phyloP scores from a whole-genome alignment of 768 basidiomycete genomes.

The Dictyophora rubrovolvata region DNA sequence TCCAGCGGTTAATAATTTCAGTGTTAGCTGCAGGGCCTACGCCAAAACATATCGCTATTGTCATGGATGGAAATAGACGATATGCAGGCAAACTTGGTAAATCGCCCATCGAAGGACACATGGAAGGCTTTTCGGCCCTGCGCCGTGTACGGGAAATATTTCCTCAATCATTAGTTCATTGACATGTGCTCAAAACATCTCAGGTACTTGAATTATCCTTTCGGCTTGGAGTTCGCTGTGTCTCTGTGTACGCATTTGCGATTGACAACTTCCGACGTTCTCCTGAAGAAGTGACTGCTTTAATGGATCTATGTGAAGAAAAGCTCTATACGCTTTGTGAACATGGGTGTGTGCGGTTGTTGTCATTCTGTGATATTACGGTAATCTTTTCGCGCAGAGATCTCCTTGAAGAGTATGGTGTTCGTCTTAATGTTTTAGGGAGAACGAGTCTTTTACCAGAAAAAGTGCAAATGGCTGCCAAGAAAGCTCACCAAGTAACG shows the following conservation, averaged over 20 bases:
- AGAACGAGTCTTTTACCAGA: slow-evolving; percentile 63
- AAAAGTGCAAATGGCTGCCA: slow-evolving; percentile 58
- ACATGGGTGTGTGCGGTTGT: slow-evolving; percentile 53
- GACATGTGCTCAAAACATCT: neutral
- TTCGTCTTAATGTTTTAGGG: slow-evolving; percentile 79
- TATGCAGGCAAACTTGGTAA: slow-evolving; percentile 67
- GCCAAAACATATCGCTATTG: slow-evolving; percentile 84
- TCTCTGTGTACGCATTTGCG: slow-evolving; percentile 95
- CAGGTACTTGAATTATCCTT: slow-evolving; percentile 84
- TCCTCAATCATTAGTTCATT: slow-evolving; percentile 4
- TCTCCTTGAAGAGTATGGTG: slow-evolving; percentile 70
- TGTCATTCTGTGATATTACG: too few species aligned
- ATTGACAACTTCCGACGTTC: slow-evolving; percentile 95
- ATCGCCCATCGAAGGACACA: slow-evolving; percentile 68
- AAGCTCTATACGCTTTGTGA: slow-evolving; percentile 68
- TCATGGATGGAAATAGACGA: slow-evolving; percentile 95
- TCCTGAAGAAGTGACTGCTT: slow-evolving; percentile 71
- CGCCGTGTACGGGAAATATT: slow-evolving; percentile 45
- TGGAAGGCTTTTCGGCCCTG: slow-evolving; percentile 72
- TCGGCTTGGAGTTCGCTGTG: slow-evolving; percentile 66
- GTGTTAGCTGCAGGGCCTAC: slow-evolving; percentile 76
- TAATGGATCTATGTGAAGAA: slow-evolving; percentile 78
- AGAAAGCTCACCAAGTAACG: slow-evolving; percentile 70
- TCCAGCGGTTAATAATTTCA: slow-evolving; percentile 42
- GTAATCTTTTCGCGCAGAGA: slow-evolving; percentile 22